phyloP scores from a whole-genome alignment of 805 yeast genomes.

The Pichia deserticola region DNA sequence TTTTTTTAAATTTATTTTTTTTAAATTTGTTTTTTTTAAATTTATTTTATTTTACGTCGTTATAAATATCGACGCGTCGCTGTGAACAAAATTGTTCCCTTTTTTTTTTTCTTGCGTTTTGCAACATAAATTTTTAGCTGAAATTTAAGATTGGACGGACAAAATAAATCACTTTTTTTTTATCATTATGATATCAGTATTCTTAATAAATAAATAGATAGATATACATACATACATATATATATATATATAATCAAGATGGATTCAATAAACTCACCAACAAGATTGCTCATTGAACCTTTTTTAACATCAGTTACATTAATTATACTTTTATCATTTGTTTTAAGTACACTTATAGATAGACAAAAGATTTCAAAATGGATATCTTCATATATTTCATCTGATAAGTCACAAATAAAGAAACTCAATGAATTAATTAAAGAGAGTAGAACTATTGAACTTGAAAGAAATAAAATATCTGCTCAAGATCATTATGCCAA shows the following conservation, averaged over 20 bases:
- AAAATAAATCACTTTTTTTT: too few relatives aligned
- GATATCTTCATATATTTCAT: not conserved
- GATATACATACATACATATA: too few relatives aligned
- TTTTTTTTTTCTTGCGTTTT: not conserved
- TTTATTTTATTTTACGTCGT: not conserved
- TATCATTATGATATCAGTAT: too few relatives aligned
- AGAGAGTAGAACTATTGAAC: slow-evolving; percentile 41
- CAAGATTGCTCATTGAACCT: not conserved
- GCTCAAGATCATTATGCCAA: slow-evolving; percentile 93
- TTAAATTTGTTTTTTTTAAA: too few relatives aligned
- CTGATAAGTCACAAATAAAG: slow-evolving; percentile 1
- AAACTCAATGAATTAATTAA: slow-evolving; percentile 28
- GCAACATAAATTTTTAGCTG: too few relatives aligned
- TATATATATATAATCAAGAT: too few relatives aligned
- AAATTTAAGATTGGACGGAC: too few relatives aligned
- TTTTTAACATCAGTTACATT: not conserved
- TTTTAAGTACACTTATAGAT: not conserved
- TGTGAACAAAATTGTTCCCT: not conserved
- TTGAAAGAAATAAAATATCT: slow-evolving; percentile 52
- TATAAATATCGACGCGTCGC: not conserved
- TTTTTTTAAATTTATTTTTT: too few relatives aligned
- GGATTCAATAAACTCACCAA: not conserved
- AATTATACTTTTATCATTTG: not conserved
- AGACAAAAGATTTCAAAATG: not conserved
- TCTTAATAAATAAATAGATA: too few relatives aligned